These are phyloP conservation scores for Emiliania huxleyi DNA, from an alignment of 78 protist genomes.

Conservation along the genomic window DNA sequence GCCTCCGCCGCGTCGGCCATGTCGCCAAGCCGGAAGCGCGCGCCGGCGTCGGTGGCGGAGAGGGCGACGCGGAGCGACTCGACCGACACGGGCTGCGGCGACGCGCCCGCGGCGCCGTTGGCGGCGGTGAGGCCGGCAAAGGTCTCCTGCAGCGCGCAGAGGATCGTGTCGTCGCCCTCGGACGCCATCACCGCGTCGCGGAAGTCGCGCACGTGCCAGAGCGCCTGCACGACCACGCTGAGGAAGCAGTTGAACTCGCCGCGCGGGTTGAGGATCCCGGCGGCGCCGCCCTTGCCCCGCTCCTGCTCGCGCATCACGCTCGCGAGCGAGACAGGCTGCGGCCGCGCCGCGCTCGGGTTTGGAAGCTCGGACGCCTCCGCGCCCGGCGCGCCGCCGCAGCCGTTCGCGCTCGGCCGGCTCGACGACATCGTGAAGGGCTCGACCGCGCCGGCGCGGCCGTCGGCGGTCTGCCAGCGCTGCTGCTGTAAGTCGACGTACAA, in stretches of 20 bases:
- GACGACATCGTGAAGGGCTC: background rate
- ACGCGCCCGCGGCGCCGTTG: background rate
- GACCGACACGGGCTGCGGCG: background rate
- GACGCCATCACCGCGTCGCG: background rate
- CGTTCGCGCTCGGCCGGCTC: no score
- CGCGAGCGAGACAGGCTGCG: background rate
- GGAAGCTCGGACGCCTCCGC: background rate
- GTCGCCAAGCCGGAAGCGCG: background rate
- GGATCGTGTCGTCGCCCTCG: background rate
- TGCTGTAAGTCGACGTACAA: background rate
- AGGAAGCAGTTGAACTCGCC: slow-evolving; percentile 5
- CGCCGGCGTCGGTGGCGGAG: background rate
- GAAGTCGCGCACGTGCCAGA: background rate
- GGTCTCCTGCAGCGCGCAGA: background rate
- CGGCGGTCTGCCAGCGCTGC: background rate
- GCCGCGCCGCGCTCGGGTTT: background rate
- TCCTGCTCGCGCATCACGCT: background rate
- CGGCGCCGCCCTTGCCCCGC: background rate
- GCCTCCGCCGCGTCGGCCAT: slow-evolving; percentile 3
- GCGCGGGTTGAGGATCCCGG: background rate
- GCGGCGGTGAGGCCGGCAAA: background rate
- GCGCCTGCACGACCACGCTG: background rate
- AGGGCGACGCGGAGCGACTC: background rate
- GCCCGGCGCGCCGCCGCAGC: background rate
- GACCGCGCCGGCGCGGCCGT: background rate